These are phyloP conservation scores for Russula ochroleuca DNA, from an alignment of 768 basidiomycete genomes.

Conservation along the genomic window DNA sequence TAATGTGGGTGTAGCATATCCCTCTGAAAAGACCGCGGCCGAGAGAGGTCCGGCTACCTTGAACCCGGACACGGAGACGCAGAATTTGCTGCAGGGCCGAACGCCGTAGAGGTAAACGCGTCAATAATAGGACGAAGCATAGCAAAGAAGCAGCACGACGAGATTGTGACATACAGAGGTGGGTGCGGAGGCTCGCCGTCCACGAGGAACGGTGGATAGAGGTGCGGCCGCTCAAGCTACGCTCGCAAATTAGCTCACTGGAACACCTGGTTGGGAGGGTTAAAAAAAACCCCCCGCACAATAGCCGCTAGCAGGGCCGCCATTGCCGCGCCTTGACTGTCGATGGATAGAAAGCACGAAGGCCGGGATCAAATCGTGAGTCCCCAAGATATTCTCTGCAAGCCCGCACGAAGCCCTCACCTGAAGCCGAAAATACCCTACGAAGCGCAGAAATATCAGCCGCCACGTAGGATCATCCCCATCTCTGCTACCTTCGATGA, in stretches of 20 bases:
- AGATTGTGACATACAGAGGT: conserved; percentile 51
- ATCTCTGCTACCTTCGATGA: conserved; percentile 17
- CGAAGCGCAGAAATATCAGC: conserved; percentile 2
- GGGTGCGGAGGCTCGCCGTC: conserved; percentile 66
- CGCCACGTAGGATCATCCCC: conserved; percentile 10
- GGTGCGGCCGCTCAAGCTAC: conserved; percentile 52
- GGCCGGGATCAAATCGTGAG: conserved; percentile 16
- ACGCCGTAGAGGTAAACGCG: conserved; percentile 5
- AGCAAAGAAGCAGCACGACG: conserved; percentile 19
- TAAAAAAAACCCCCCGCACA: conserved; percentile 40
- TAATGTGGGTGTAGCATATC: conserved; percentile 66
- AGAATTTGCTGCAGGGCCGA: conserved; percentile 52
- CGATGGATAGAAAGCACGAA: conserved; percentile 4
- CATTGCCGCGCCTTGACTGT: conserved; percentile 73
- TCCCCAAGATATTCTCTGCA: background rate
- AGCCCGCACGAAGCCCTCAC: conserved; percentile 35
- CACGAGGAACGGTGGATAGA: conserved; percentile 55
- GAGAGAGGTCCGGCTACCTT: conserved; percentile 45
- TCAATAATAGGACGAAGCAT: conserved; percentile 2
- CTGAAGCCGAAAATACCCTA: conserved; percentile 82
- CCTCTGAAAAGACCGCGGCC: conserved; percentile 45
- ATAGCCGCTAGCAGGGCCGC: conserved; percentile 66
- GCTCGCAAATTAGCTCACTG: conserved; percentile 1
- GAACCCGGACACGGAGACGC: conserved; percentile 74
- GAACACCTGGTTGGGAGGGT: background rate